phyloP scores from a whole-genome alignment of 2,329 filamentous ascomycete species.

The Aspergillus brunneoviolaceus region DNA sequence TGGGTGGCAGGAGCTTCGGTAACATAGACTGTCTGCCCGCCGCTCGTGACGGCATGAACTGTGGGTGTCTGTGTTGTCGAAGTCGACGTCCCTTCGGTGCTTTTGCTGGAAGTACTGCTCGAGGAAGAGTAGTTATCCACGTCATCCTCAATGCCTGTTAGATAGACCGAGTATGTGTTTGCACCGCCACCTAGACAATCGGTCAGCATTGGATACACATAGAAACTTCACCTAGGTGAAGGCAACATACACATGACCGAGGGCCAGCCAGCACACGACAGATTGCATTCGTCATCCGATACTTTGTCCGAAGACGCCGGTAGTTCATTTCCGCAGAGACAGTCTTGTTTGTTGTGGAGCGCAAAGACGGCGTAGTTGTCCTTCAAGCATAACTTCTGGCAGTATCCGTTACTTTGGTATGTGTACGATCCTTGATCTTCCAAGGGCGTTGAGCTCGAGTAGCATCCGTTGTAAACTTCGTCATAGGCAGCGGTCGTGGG shows the following conservation, averaged over 20 bases:
- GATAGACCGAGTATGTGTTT: conserved; percentile 51
- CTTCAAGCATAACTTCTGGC: conserved; percentile 52
- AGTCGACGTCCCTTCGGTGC: conserved; percentile 46
- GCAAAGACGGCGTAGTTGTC: conserved; percentile 60
- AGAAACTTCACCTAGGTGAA: not conserved
- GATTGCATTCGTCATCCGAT: conserved; percentile 61
- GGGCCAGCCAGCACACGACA: conserved; percentile 63
- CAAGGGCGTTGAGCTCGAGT: conserved; percentile 48
- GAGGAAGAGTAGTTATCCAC: conserved; percentile 31
- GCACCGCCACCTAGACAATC: conserved; percentile 57
- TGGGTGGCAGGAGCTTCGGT: conserved; percentile 33
- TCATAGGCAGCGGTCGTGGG: conserved; percentile 22
- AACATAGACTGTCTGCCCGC: conserved; percentile 34
- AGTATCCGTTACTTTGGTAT: conserved; percentile 58
- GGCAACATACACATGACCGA: conserved; percentile 62
- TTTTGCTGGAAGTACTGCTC: conserved; percentile 22
- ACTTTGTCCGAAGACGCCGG: conserved; percentile 59
- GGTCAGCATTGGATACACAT: conserved; percentile 17
- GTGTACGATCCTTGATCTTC: conserved; percentile 49
- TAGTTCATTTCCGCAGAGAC: conserved; percentile 71
- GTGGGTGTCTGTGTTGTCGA: conserved; percentile 25
- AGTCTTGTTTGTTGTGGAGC: conserved; percentile 60
- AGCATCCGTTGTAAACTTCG: conserved; percentile 50
- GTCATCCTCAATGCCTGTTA: conserved; percentile 50
- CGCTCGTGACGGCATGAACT: conserved; percentile 17